Base-by-base conservation (phyloP, 2,329 filamentous ascomycete genomes). In the Penicillium sp. region DNA sequence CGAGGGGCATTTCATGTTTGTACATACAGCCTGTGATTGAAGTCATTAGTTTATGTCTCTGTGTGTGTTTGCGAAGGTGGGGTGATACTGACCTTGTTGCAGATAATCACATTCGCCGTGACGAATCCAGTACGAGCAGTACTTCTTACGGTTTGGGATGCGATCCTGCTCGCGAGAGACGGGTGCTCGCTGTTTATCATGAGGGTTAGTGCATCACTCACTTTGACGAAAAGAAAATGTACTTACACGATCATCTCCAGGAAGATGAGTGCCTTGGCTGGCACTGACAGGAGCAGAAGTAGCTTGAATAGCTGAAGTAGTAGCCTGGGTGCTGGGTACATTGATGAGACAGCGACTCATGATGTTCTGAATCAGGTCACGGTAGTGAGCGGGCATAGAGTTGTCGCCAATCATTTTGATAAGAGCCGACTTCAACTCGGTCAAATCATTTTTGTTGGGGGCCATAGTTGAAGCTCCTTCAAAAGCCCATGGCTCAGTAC, bases 111-210 rank as follows among this genome's bases (percentile, higher is more conserved):
- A 97, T 44, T 90, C 86, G 21, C 92, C 92, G 57, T 90, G 88
- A 66, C 91, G 88, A 54, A 96, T 88, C 92, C 92, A 97, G 74
- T 93, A 91, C 57, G 92, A 91, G 75, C 92, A 96, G 74, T 89
- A 96, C 25, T 89, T 78, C 72, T 96, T 96, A 67, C 57, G 50
- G 51, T 58, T 49, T 19, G 16, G n/a, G 3, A 6, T 11, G 5
- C 14, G 31, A 33, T 33, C 31, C 14, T 33, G 31, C 5, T 33
- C 31, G 16, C 37, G 5, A 35, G n/a, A 50, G 29, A 8, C 9
- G 14, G 14, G 11, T 2, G 14, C 25, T 10, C 5, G 29, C 31
- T 50, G 14, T 11, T 49, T 19, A 35, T 33, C 6, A 35, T 49
- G 10, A 23, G 19, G 4, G 19, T 42, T 23, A 42, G 39, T 42